Evolutionary conservation across 2,329 filamentous ascomycete species (phyloP).

Genomic region (Paecilomyces formosus): DNA sequence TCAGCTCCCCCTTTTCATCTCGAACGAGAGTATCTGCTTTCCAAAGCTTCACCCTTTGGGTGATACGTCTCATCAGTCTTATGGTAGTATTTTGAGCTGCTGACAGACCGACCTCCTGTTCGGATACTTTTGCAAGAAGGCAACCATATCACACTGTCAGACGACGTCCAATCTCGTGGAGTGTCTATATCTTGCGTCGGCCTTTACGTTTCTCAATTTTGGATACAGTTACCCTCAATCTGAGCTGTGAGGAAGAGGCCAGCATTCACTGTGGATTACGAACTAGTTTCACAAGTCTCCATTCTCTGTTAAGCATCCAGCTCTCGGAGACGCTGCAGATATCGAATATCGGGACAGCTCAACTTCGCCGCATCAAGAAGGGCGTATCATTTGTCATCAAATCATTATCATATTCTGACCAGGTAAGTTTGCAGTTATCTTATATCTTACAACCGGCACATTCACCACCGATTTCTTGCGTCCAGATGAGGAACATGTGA

Average conservation of each 20-base stretch:
- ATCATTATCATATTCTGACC: background rate
- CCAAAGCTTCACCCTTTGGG: background rate
- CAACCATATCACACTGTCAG: background rate
- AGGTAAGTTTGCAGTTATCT: background rate
- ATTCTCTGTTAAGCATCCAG: background rate
- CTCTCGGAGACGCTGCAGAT: background rate
- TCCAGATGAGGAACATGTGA: background rate
- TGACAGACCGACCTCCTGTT: background rate
- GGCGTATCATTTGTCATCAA: background rate
- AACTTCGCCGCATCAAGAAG: background rate
- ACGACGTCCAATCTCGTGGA: background rate
- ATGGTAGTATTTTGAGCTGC: background rate
- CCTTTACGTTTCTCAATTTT: background rate
- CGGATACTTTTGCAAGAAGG: background rate
- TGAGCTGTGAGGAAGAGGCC: background rate
- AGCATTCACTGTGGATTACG: background rate
- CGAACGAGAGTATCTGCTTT: background rate
- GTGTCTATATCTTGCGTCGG: background rate
- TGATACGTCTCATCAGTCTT: background rate
- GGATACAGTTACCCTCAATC: background rate
- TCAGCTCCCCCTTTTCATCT: background rate
- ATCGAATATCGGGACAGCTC: background rate
- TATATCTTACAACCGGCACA: background rate
- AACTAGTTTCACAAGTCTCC: too few species aligned
- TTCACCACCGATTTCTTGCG: background rate